A percentile compares a stretch with the other conserved stretches of the same genome.
phyloP scores from a whole-genome alignment of 208 protist genomes.

The Leishmania mexicana region DNA sequence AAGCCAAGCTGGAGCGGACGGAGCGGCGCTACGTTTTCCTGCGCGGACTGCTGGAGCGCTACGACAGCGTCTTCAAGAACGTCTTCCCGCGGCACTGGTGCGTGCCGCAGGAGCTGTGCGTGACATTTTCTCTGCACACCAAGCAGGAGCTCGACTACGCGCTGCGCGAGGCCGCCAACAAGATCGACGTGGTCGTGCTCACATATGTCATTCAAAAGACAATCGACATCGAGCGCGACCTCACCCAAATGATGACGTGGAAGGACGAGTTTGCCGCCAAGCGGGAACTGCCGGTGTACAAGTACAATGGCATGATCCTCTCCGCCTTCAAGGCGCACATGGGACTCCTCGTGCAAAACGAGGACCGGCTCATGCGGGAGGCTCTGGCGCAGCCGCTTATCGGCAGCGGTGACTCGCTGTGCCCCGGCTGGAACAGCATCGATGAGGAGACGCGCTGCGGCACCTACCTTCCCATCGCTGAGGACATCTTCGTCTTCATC shows the following conservation, averaged over 20 bases:
- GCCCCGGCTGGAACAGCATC: conserved; percentile 70
- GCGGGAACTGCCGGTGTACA: conserved; percentile 70
- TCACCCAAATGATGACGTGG: conserved; percentile 83
- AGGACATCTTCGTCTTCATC: conserved; percentile 93
- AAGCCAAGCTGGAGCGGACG: conserved; percentile 87
- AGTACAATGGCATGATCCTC: conserved; percentile 84
- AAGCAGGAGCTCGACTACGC: conserved; percentile 87
- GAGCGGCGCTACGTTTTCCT: conserved; percentile 93
- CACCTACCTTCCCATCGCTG: conserved; percentile 72
- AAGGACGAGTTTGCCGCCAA: conserved; percentile 70
- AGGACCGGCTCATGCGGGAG: conserved; percentile 85
- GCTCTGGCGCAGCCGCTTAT: conserved; percentile 82
- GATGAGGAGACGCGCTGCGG: conserved; percentile 60
- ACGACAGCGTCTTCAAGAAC: conserved; percentile 73
- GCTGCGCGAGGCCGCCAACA: conserved; percentile 56
- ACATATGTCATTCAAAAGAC: conserved; percentile 93
- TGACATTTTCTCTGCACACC: conserved; percentile 92
- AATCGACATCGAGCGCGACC: conserved; percentile 92
- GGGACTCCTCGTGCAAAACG: conserved; percentile 78
- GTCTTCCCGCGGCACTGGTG: conserved; percentile 93
- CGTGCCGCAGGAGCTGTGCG: conserved; percentile 89
- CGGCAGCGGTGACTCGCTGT: conserved; percentile 75
- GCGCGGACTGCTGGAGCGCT: conserved; percentile 77
- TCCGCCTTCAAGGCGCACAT: conserved; percentile 87
- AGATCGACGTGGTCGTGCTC: conserved; percentile 90